A percentile compares a stretch with the other conserved stretches of the same genome.
Evolutionary conservation across 176 grass and related monocot species (phyloP).

Genomic region (Raddia distichophylla): DNA sequence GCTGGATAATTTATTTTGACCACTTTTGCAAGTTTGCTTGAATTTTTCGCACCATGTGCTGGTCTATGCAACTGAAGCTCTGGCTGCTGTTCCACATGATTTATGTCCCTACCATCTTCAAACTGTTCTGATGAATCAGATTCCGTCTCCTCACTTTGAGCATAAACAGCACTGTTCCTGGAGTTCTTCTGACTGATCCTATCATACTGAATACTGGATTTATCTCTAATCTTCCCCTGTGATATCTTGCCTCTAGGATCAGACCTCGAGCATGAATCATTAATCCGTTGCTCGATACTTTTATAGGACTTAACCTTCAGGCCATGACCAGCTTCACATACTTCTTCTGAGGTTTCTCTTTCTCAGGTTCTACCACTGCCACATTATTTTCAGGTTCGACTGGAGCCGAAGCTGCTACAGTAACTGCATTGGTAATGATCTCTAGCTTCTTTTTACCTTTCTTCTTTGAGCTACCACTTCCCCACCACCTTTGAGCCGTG

Average conservation of each 20-base stretch:
- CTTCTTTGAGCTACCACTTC: constrained; percentile 63
- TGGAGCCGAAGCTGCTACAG: constrained; percentile 47
- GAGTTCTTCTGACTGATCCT: constrained; percentile 49
- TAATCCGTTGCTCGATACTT: constrained; percentile 47
- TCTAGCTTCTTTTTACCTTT: constrained; percentile 87
- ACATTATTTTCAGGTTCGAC: constrained; percentile 47
- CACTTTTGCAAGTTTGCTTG: constrained; percentile 43
- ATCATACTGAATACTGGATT: constrained; percentile 44
- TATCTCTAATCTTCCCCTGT: constrained; percentile 49
- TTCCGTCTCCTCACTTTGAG: constrained; percentile 80
- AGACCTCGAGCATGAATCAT: constrained; percentile 35
- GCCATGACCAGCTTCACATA: constrained; percentile 49
- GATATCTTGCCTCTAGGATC: constrained; percentile 51
- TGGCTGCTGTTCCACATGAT: constrained; percentile 32
- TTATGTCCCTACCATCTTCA: constrained; percentile 45
- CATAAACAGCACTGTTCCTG: constrained; percentile 44
- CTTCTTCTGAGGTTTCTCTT: constrained; percentile 86
- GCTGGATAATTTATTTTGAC: constrained; percentile 54
- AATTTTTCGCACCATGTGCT: constrained; percentile 50
- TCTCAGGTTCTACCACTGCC: constrained; percentile 69
- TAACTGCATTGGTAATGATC: constrained; percentile 37
- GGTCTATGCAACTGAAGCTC: constrained; percentile 39
- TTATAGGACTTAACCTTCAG: constrained; percentile 60
- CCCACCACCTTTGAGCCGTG: constrained; percentile 51
- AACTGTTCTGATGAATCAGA: constrained; percentile 84